A percentile compares a stretch with the other conserved stretches of the same genome.
These are phyloP conservation scores for Paraphaeosphaeria minitans DNA, from an alignment of 2,329 filamentous ascomycete species.

Conservation along the genomic window DNA sequence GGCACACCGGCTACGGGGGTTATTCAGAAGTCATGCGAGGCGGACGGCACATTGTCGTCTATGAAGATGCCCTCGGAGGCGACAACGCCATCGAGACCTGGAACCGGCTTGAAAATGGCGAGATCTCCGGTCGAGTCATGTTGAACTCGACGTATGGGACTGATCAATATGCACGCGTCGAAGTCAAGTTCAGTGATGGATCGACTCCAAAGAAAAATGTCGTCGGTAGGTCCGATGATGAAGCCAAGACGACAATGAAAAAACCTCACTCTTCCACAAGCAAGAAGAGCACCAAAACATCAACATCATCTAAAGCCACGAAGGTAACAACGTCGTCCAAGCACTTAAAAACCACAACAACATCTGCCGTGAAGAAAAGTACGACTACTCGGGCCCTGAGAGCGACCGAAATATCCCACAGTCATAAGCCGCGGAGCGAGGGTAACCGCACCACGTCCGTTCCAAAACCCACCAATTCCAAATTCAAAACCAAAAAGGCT, in stretches of 20 bases:
- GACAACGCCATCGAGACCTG: constrained; percentile 60
- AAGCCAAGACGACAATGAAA: not conserved
- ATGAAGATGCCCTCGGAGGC: constrained; percentile 47
- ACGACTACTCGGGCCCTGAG: not conserved
- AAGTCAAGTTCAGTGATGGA: constrained; percentile 8
- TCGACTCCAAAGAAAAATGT: not conserved
- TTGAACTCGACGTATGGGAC: constrained; percentile 65
- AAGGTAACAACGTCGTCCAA: not conserved
- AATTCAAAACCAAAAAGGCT: not conserved
- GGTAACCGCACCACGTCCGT: not conserved
- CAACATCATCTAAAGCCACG: not conserved
- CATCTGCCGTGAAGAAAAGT: not conserved
- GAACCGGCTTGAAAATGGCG: constrained; percentile 64
- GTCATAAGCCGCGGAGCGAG: not conserved
- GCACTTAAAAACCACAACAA: too few relatives aligned
- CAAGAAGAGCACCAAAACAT: not conserved
- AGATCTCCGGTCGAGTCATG: constrained; percentile 56
- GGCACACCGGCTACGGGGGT: constrained; percentile 72
- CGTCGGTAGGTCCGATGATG: not conserved
- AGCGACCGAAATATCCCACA: not conserved
- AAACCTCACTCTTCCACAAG: constrained; percentile 1
- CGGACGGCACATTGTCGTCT: constrained; percentile 60
- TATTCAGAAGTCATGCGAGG: constrained; percentile 70
- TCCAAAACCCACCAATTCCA: not conserved
- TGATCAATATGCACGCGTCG: constrained; percentile 56